Percentiles rank a stretch among this genome's conserved stretches.
Conservation (phyloP, 352 stramenopile species). For the Pythium volutum region DNA sequence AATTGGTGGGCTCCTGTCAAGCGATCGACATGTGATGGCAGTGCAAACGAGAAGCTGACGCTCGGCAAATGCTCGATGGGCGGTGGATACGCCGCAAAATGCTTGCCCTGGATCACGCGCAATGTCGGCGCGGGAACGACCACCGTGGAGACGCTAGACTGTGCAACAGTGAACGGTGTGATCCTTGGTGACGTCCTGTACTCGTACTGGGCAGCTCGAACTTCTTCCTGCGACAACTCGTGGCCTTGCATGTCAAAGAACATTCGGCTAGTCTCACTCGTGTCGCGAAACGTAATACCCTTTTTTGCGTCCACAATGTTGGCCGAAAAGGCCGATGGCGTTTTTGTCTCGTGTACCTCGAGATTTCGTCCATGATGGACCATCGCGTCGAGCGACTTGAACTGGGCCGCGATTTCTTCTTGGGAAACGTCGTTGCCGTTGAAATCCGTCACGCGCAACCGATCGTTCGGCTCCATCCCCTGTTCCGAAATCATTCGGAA, state of each 20-base stretch:
- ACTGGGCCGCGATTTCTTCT: background rate
- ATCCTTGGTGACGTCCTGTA: background rate
- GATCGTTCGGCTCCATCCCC: background rate
- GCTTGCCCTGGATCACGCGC: background rate
- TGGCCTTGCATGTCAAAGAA: background rate
- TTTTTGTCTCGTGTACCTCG: background rate
- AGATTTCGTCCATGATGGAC: background rate
- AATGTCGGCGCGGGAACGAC: background rate
- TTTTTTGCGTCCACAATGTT: background rate
- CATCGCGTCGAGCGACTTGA: background rate
- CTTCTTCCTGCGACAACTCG: conserved; percentile 6
- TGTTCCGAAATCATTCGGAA: background rate
- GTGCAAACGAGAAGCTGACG: background rate
- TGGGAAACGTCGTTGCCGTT: background rate
- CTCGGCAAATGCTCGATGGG: background rate
- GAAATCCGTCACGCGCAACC: background rate
- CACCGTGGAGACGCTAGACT: background rate
- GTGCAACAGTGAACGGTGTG: background rate
- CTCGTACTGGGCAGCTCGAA: background rate
- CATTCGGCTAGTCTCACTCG: background rate
- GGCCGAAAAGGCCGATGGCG: background rate
- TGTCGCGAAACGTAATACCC: background rate
- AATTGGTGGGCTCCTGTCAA: background rate
- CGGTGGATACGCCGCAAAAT: background rate
- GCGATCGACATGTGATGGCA: background rate